Evolutionary conservation across 345 rosid species (phyloP).

Genomic region (Brassica carinata): DNA sequence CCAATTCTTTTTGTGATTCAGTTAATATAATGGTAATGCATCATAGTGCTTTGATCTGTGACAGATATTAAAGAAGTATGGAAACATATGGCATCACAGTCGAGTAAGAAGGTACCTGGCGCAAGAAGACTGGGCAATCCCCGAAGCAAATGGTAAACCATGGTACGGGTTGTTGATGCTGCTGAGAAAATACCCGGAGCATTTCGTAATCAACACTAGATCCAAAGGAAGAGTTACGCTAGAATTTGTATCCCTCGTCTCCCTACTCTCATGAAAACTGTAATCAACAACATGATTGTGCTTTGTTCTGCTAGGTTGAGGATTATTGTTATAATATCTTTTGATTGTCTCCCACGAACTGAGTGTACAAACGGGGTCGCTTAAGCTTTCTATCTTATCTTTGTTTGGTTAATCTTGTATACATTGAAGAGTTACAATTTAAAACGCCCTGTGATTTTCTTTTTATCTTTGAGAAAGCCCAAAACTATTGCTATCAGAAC

Average conservation of each 20-base stretch:
- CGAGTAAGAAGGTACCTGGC: slow-evolving; percentile 83
- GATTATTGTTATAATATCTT: background rate
- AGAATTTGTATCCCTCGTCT: slow-evolving; percentile 94
- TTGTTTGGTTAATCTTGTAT: too few species aligned
- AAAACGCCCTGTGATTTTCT: too few species aligned
- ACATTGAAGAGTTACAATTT: background rate
- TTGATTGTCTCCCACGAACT: slow-evolving; percentile 5
- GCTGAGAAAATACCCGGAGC: slow-evolving; percentile 88
- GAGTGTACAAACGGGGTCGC: background rate
- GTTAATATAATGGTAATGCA: background rate
- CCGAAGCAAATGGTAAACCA: slow-evolving; percentile 85
- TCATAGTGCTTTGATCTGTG: slow-evolving; percentile 32
- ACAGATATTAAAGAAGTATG: slow-evolving; percentile 76
- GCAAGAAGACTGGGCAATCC: slow-evolving; percentile 74
- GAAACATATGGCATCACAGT: slow-evolving; percentile 86
- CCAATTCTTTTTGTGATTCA: slow-evolving; percentile 3
- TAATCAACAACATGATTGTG: background rate
- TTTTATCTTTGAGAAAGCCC: too few species aligned
- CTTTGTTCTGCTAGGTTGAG: background rate
- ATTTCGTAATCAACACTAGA: slow-evolving; percentile 90
- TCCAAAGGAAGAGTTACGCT: slow-evolving; percentile 71
- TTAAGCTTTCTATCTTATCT: slow-evolving; percentile 6
- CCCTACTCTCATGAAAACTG: slow-evolving; percentile 58
- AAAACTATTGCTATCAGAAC: too few species aligned
- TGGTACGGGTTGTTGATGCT: slow-evolving; percentile 92